A percentile compares a stretch with the other conserved stretches of the same genome.
Evolutionary conservation across 805 yeast species (phyloP).

Genomic region (Candida germanica): DNA sequence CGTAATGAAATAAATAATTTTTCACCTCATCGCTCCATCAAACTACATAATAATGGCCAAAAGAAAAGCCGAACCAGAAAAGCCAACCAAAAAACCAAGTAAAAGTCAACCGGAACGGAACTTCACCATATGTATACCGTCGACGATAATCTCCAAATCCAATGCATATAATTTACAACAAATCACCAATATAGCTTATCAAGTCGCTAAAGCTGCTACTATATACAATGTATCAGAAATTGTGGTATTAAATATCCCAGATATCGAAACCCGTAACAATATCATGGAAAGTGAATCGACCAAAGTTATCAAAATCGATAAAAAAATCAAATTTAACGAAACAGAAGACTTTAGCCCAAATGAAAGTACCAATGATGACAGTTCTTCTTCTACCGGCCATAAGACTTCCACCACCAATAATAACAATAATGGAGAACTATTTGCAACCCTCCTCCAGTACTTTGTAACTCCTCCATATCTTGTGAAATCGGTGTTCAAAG

Average conservation of each 20-base stretch:
- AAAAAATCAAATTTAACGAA: constrained; percentile 31
- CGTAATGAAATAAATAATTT: too few relatives aligned
- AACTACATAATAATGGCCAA: too few relatives aligned
- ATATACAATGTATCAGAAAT: constrained; percentile 71
- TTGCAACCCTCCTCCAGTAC: constrained; percentile 71
- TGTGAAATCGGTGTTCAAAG: constrained; percentile 56
- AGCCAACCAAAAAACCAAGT: constrained; percentile 29
- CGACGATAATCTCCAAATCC: constrained; percentile 51
- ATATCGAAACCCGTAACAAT: constrained; percentile 15
- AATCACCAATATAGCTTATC: constrained; percentile 69
- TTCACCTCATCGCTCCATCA: too few relatives aligned
- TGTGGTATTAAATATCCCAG: constrained; percentile 58
- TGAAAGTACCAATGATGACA: constrained; percentile 8
- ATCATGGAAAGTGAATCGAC: constrained; percentile 19
- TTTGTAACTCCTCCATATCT: constrained; percentile 85
- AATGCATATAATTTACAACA: constrained; percentile 69
- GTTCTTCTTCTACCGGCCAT: background rate
- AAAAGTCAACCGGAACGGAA: constrained; percentile 25
- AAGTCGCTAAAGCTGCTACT: constrained; percentile 73
- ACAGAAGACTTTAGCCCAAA: constrained; percentile 4
- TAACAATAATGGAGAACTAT: constrained; percentile 42
- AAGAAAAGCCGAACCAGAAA: constrained; percentile 23
- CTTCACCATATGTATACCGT: constrained; percentile 70
- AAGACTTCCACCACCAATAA: constrained; percentile 6
- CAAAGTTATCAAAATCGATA: constrained; percentile 20